Evolutionary conservation across 495 filamentous ascomycete species (phyloP), one percentile per base, ranked within the genome.

Genomic region (Penicillium maclennaniae): DNA sequence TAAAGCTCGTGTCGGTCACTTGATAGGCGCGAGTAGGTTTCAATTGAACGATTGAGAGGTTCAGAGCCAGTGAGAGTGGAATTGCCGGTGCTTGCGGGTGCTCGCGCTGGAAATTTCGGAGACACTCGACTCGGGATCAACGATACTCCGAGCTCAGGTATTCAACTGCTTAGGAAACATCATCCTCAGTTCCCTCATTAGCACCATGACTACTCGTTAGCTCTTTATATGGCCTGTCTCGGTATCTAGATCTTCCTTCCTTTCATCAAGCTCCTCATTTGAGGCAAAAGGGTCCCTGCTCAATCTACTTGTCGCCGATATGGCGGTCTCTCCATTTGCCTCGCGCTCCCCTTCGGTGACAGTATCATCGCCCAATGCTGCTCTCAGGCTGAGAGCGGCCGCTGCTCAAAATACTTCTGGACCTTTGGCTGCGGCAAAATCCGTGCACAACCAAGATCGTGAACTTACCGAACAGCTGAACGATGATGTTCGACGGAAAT

Each of bases 381-480:
- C 66, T 45, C 49, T 67, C 38, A 71, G 70, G 26, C 56, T 70
- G 25, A 77, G 70, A 58, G 65, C 69, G 43, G 60, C 68, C 43
- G 61, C 70, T 50, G 57, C 70, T 39, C 65, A 68, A 42, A 64
- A 63, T 43, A 46, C 56, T 7, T 37, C 59, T 53, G 56, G 43
- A 15, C 46, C 56, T n/a, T 48, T 49, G 23, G 46, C 31, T 44
- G 26, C 43, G 34, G 37, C 54, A 5, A 60, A 50, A 38, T n/a
- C 56, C 42, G 54, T 54, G 7, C 55, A 56, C n/a, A 50, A 62
- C 16, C 48, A 63, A 44, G 66, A 71, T 34, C 70, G 65, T 38
- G 89, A 95, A 59, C 72, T 91, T 5, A 83, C 88, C 7, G 90
- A 95, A 63, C 87, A 95, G 66, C 77, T 98, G 56, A 97, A 98